Conservation (phyloP, 768 basidiomycete genomes). For the Boletus pseudo-olivaceus region DNA sequence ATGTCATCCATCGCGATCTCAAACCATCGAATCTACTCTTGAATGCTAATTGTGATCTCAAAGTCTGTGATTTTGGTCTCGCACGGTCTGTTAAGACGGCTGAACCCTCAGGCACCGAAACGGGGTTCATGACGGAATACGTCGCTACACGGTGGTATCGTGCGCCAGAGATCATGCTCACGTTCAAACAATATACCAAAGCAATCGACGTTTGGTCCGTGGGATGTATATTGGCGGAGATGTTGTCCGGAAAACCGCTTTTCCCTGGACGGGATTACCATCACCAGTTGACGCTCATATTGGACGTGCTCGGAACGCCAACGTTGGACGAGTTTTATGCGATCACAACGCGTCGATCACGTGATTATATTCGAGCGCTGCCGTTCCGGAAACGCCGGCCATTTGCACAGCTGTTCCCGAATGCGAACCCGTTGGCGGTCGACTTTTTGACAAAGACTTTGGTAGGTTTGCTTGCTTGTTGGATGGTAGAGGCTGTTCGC, state of each 20-base stretch:
- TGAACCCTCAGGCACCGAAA: conserved; percentile 79
- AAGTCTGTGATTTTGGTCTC: conserved; percentile 93
- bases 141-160: conserved; percentile 99
- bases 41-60: conserved; percentile 95
- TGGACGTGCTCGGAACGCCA: conserved; percentile 96
- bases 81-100: conserved; percentile 87
- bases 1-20: conserved; percentile 94
- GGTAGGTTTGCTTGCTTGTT: conserved; percentile 38
- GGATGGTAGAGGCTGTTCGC: too few species aligned
- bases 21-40: conserved; percentile 97
- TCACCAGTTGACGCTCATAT: conserved; percentile 91
- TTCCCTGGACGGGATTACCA: conserved; percentile 98
- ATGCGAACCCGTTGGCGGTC: conserved; percentile 75
- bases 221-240: conserved; percentile 89
- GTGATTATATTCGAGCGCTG: conserved; percentile 92
- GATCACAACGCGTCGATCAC: conserved; percentile 86
- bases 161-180: conserved; percentile 99
- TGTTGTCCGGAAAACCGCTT: conserved; percentile 94
- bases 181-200: conserved; percentile 98
- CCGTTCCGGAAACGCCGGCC: conserved; percentile 88
- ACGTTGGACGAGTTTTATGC: conserved; percentile 97
- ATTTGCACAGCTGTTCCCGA: conserved; percentile 85
- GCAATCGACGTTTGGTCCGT: conserved; percentile 91
- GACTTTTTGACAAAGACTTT: conserved; percentile 83
- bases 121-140: conserved; percentile 93